Evolutionary conservation across 1,284 basidiomycete species (phyloP), one percentile per base, ranked within the genome.

Genomic region (Cryptococcus sp.): DNA sequence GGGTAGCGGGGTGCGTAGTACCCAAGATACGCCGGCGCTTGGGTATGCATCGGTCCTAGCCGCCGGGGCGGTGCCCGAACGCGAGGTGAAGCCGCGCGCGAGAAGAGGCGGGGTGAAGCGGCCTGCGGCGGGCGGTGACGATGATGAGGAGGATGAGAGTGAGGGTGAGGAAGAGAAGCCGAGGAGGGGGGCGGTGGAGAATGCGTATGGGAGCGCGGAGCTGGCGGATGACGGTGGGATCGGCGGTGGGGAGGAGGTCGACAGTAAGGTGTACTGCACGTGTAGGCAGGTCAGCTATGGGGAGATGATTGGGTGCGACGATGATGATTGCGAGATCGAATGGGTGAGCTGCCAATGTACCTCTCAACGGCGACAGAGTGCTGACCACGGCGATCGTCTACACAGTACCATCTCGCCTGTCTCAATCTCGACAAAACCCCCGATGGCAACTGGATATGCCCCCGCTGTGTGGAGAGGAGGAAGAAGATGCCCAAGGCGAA

Each of bases 261-360:
- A 89, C 63, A 82, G 83, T 56, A 84, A 81, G 64, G 82, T 83
- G 20, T 98, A 98, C 77, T 98, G 94, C 77, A 84, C 87, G 79
- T 98, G 94, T 75, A 82, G 90, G 61, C 82, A 87, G 23, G 82
- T 87, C 55, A 91, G 89, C 46, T 72, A 68, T 54, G 72, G 94
- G 35, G 89, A 94, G 77, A 98, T 98, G 94, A 92, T 98, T 68
- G 94, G 86, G 3, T 98, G 94, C 73, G 94, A 98, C 74, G 89
- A 87, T 65, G 80, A 82, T 28, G 83, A 84, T 51, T 97, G 94
- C 77, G 86, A 88, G 70, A 81, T 83, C 56, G 93, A 97, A 86
- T 97, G 94, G 94, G 91, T 94, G 69, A 71, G 89, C 84, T 4
- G 28, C 9, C 9, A 4, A 33, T 1, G 8, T 35, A 2, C 36